phyloP scores from a whole-genome alignment of 306 rosid species.

The Vigna trinervia region DNA sequence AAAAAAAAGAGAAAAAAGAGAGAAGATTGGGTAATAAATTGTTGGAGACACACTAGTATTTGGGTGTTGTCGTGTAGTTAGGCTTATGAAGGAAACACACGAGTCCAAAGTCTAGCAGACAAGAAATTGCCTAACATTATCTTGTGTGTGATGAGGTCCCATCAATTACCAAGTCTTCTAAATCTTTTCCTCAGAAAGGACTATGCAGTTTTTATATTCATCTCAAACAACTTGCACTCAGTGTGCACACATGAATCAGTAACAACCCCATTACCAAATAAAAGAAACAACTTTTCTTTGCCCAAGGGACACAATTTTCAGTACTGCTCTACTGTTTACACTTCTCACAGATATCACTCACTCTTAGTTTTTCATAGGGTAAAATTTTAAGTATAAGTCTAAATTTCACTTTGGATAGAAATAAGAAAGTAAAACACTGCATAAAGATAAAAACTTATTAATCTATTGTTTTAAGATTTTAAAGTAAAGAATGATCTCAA shows the following conservation, averaged over 20 bases:
- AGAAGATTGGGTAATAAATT: background rate
- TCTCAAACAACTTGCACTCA: slow-evolving; percentile 17
- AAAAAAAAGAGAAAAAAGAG: background rate
- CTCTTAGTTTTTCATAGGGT: background rate
- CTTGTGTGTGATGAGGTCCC: background rate
- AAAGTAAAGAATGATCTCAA: no score
- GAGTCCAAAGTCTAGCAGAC: slow-evolving; percentile 15
- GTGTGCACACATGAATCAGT: background rate
- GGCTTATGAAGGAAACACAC: background rate
- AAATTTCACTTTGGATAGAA: no score
- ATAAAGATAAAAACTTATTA: no score
- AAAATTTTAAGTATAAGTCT: no score
- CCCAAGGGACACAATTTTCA: background rate
- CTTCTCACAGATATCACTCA: background rate
- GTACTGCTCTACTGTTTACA: background rate
- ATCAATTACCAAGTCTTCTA: slow-evolving; percentile 1
- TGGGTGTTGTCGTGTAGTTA: background rate
- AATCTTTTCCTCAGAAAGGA: background rate
- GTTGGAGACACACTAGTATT: slow-evolving; percentile 7
- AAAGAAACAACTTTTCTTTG: slow-evolving; percentile 24
- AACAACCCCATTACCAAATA: background rate
- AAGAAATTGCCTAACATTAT: slow-evolving; percentile 6
- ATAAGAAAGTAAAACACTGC: no score
- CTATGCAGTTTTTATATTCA: slow-evolving; percentile 5
- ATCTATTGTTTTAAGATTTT: no score